Percentiles rank a stretch among this genome's conserved stretches.
Evolutionary conservation across 345 rosid species (phyloP).

Genomic region (Camelina sativa): DNA sequence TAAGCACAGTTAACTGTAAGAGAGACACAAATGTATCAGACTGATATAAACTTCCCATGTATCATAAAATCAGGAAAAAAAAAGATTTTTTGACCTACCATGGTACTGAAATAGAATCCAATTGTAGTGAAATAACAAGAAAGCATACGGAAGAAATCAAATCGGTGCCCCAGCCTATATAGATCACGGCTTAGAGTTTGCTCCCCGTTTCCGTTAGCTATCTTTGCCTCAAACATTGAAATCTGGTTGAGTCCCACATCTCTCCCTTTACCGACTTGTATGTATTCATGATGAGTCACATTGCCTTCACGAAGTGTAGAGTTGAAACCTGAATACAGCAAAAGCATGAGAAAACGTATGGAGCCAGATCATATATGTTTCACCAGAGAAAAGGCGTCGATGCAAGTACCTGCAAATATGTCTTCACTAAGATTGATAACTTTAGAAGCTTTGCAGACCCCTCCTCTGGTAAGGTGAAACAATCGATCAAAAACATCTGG

Average conservation of each 20-base stretch:
- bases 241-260: slow-evolving; percentile 97
- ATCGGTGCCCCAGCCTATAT: slow-evolving; percentile 81
- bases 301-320: slow-evolving; percentile 89
- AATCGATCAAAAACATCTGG: slow-evolving; percentile 93
- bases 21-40: slow-evolving; percentile 18
- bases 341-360: slow-evolving; percentile 16
- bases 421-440: slow-evolving; percentile 91
- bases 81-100: slow-evolving; percentile 52
- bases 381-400: slow-evolving; percentile 41
- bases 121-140: slow-evolving; percentile 85
- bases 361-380: slow-evolving; percentile 5
- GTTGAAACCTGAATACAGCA: slow-evolving; percentile 63
- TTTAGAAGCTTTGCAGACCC: slow-evolving; percentile 90
- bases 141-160: slow-evolving; percentile 92
- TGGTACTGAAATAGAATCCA: slow-evolving; percentile 87
- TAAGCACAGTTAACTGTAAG: slow-evolving; percentile 62
- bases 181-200: slow-evolving; percentile 89
- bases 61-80: not conserved
- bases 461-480: slow-evolving; percentile 91
- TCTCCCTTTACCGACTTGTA: slow-evolving; percentile 95
- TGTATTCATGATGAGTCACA: slow-evolving; percentile 91
- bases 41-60: slow-evolving; percentile 6
- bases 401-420: slow-evolving; percentile 67
- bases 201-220: slow-evolving; percentile 90
- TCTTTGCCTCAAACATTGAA: slow-evolving; percentile 92